Percentiles rank a stretch among this genome's conserved stretches.
Conservation (phyloP, 768 basidiomycete genomes). For the Coprinopsis strossmayeri region DNA sequence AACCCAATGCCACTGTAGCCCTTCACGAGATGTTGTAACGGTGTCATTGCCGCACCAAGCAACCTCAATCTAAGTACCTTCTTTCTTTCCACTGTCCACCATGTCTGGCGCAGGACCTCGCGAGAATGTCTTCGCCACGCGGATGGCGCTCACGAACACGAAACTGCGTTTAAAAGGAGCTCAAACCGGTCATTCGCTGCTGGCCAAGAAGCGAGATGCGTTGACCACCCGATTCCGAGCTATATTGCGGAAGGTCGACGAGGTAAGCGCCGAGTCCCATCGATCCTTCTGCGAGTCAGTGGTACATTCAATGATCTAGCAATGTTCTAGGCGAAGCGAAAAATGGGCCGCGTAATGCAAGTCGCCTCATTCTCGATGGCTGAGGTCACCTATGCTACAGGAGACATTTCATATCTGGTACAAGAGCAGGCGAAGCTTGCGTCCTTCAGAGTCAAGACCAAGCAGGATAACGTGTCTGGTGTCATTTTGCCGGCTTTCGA, state of each 20-base stretch:
- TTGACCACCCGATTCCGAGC: slow-evolving; percentile 90
- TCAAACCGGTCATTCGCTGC: slow-evolving; percentile 89
- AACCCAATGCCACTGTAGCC: background rate
- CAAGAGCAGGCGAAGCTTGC: slow-evolving; percentile 93
- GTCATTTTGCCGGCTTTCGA: slow-evolving; percentile 95
- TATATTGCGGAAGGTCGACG: slow-evolving; percentile 95
- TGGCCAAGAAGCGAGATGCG: slow-evolving; percentile 98
- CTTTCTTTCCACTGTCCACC: slow-evolving; percentile 10
- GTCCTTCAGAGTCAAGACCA: slow-evolving; percentile 87
- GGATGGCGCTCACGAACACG: slow-evolving; percentile 95
- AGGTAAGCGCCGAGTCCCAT: slow-evolving; percentile 48
- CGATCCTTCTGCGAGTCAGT: slow-evolving; percentile 1
- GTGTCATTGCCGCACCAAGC: background rate
- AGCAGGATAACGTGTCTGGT: slow-evolving; percentile 97
- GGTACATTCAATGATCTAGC: slow-evolving; percentile 18
- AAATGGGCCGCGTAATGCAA: slow-evolving; percentile 99
- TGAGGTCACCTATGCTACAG: slow-evolving; percentile 96
- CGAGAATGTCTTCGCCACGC: slow-evolving; percentile 94
- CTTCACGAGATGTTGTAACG: background rate
- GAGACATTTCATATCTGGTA: slow-evolving; percentile 96
- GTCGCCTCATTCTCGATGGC: slow-evolving; percentile 98
- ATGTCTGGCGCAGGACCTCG: slow-evolving; percentile 91
- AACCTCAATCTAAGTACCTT: background rate
- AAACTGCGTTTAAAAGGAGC: slow-evolving; percentile 86
- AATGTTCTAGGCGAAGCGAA: slow-evolving; percentile 78